Base-by-base conservation (phyloP, 257 asterid species). In the Nicotiana paniculata region DNA sequence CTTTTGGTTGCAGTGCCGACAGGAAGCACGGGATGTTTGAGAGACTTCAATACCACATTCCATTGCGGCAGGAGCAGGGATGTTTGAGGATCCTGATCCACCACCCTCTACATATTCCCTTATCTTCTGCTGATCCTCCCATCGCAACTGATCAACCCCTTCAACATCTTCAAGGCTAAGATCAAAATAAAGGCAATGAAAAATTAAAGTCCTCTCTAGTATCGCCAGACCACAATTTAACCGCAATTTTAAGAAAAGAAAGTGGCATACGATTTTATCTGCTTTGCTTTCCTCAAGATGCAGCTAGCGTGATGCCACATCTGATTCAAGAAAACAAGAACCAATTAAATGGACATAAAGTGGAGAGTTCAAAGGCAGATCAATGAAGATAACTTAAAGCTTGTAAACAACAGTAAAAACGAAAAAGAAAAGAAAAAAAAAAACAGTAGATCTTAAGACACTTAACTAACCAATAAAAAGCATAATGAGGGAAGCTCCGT, bases 241-340 rank as follows among this genome's bases (percentile, higher is more conserved):
- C 28, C 32, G 43, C 30, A 72, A 58, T 64, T 67, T 46, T 18
- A 43, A 43, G 81, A 82, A 77, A 21, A 17, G 28, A 63, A 82
- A 61, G 63, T 15, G n/a, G 81, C 95, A 3, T 91, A 96, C 99
- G 66, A 67, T 80, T 91, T 93, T 85, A 96, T 94, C 93, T 90
- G 98, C 4, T 94, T 94, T 58, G 91, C 80, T 82, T 94, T 94
- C 92, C 81, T 82, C 30, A 92, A 59, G 87, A 96, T 87, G 90
- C 99, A 96, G 68, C 82, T 53, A 81, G 93, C 95, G 90, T 96
- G 98, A 90, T 96, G 90, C 99, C 99, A 96, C 95, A 91, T 90
- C 99, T 96, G 97, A 84, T 61, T 75, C 83, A 86, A 90, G 53
- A 63, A 80, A 83, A 80, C 84, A 90, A 61, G 69, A 77, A 84